These are phyloP conservation scores for Diophrys sp. DNA, from an alignment of 73 alveolate genomes.

Conservation along the genomic window DNA sequence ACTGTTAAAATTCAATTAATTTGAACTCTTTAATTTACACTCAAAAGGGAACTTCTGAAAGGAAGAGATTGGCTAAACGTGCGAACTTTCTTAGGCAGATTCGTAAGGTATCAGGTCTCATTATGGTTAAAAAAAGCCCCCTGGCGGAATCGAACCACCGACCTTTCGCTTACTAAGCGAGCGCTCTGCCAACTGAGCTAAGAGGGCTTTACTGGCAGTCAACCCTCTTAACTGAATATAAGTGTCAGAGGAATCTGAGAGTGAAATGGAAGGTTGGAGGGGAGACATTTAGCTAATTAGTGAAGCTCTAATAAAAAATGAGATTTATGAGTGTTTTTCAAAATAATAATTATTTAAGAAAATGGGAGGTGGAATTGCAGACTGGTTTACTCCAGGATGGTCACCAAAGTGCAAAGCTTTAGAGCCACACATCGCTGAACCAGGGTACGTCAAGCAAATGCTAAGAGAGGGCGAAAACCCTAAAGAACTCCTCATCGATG, in stretches of 20 bases:
- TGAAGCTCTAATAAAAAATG: not conserved
- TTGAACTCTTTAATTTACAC: not conserved
- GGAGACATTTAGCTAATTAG: no score
- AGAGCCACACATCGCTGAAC: slow-evolving; percentile 44
- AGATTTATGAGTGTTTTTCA: not conserved
- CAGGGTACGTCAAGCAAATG: slow-evolving; percentile 64
- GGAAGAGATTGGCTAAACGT: no score
- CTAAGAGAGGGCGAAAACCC: slow-evolving; percentile 73
- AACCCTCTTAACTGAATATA: no score
- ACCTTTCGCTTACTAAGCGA: slow-evolving; percentile 69
- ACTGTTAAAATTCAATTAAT: no score
- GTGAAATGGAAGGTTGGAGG: no score
- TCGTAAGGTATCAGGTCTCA: no score
- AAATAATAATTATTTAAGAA: slow-evolving; percentile 1
- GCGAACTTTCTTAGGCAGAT: no score
- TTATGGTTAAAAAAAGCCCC: slow-evolving; percentile 58
- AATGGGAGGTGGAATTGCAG: slow-evolving; percentile 59
- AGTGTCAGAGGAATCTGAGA: no score
- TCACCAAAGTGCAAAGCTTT: slow-evolving; percentile 11
- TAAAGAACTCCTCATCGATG: slow-evolving; percentile 58
- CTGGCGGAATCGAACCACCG: slow-evolving; percentile 70
- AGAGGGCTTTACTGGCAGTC: slow-evolving; percentile 37
- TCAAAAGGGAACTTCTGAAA: no score
- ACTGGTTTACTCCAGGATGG: slow-evolving; percentile 57
- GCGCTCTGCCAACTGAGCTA: slow-evolving; percentile 72